A percentile compares a stretch with the other conserved stretches of the same genome.
Evolutionary conservation across 2,329 filamentous ascomycete species (phyloP).

Genomic region (Onygena corvina): DNA sequence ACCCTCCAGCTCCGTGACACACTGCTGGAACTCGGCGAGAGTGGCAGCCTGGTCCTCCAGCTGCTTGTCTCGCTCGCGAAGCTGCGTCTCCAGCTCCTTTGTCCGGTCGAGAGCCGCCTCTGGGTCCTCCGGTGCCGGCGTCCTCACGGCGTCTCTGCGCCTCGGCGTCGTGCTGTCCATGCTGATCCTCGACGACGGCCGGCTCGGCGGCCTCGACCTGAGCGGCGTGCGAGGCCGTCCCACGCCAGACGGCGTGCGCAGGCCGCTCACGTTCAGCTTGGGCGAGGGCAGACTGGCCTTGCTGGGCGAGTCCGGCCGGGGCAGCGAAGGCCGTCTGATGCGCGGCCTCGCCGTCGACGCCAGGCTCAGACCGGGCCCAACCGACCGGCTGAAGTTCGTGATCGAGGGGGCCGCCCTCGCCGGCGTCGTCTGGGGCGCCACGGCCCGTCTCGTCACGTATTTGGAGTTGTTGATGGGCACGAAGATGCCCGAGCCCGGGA

Average conservation of each 20-base stretch:
- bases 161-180: conserved; percentile 28
- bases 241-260: conserved; percentile 44
- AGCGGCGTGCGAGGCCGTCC: conserved; percentile 34
- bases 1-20: conserved; percentile 69
- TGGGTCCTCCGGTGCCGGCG: conserved; percentile 14
- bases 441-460: conserved; percentile 49
- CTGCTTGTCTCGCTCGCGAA: conserved; percentile 75
- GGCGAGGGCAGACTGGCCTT: conserved; percentile 38
- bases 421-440: conserved; percentile 57
- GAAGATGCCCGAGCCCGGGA: conserved; percentile 82
- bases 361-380: conserved; percentile 64
- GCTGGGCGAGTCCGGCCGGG: conserved; percentile 73
- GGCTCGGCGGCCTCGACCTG: conserved; percentile 27
- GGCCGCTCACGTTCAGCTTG: conserved; percentile 43
- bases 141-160: conserved; percentile 22
- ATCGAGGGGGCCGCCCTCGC: conserved; percentile 50
- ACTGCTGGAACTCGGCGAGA: conserved; percentile 80
- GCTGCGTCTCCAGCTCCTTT: conserved; percentile 56
- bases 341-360: conserved; percentile 51
- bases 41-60: conserved; percentile 76
- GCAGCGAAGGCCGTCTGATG: conserved; percentile 59
- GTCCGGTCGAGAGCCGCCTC: conserved; percentile 51
- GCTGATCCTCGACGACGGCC: conserved; percentile 31
- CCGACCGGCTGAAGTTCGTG: conserved; percentile 76
- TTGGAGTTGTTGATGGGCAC: conserved; percentile 70